Evolutionary conservation across 306 rosid species (phyloP).

Genomic region (Sophora flavescens): DNA sequence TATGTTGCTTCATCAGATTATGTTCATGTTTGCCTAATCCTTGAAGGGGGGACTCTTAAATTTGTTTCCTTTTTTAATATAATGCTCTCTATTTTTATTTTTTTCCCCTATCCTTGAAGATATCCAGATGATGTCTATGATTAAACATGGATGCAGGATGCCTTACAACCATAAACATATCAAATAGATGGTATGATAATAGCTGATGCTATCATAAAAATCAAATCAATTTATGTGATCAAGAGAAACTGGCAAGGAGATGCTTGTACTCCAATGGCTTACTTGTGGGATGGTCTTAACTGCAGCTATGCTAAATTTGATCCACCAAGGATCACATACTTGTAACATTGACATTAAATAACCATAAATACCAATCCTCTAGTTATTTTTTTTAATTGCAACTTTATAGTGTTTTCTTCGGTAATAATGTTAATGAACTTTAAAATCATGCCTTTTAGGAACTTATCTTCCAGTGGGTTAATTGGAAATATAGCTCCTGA

Average conservation of each 20-base stretch:
- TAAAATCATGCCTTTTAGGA: constrained; percentile 43
- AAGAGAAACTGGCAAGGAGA: constrained; percentile 61
- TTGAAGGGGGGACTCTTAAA: no score
- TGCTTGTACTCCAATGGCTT: constrained; percentile 45
- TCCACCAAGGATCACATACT: constrained; percentile 43
- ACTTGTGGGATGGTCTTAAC: constrained; percentile 55
- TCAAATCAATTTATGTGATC: constrained; percentile 50
- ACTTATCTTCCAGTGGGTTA: constrained; percentile 51
- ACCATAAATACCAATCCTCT: background rate
- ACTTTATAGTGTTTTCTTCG: background rate
- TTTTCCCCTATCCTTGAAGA: no score
- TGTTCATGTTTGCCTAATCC: no score
- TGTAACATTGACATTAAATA: constrained; percentile 41
- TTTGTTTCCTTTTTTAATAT: no score
- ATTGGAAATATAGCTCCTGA: constrained; percentile 47
- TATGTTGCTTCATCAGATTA: no score
- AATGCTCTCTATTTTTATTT: no score
- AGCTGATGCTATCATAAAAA: constrained; percentile 47
- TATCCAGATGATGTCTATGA: no score
- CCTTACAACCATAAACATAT: no score
- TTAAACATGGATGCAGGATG: no score
- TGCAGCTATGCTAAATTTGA: constrained; percentile 49
- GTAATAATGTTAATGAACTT: constrained; percentile 22
- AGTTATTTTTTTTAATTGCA: background rate
- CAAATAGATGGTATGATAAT: constrained; percentile 9